Evolutionary conservation across 2,329 filamentous ascomycete species (phyloP), one percentile per base, ranked within the genome.

Genomic region (Cytospora piceicola): DNA sequence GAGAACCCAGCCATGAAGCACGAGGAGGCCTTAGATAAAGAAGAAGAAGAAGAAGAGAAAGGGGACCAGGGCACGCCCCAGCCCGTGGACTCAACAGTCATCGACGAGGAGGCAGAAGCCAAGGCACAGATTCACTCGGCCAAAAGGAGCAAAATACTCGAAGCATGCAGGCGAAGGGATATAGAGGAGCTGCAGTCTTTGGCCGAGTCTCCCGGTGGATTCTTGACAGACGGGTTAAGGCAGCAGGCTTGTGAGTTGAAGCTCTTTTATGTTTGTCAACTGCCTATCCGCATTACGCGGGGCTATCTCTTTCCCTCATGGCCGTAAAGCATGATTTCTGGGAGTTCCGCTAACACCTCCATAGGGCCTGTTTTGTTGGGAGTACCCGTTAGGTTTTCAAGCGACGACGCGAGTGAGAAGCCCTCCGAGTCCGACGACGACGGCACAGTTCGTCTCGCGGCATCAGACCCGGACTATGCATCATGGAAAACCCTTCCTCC

Each of bases 231-330:
- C 74, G 78, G 82, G 32, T 77, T 95, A 69, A 89, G 94, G 70
- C 85, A 86, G 73, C 80, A 82, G 76, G 93, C 92, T 71, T 97
- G 94, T 96, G 85, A 78, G 91, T 86, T 58, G 32, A 15, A n/a
- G 1, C 36, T 22, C 42, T 12, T 14, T 12, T 30, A 15, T 51
- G 20, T 55, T 22, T 17, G n/a, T 20, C 36, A 11, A 39, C 14
- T 39, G 12, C n/a, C 17, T 11, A 39, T 65, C 9, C n/a, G n/a
- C 57, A 65, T 24, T 9, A 54, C n/a, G 36, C 55, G 46, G 49
- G n/a, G 22, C 9, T 17, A 20, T 55, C 14, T 51, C 39, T 30
- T 54, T 57, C 24, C 53, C 46, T 63, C 53, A 32, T 24, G 46
- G 12, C 14, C n/a, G 15, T 15, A 15, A 29, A 29, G 15, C 29